Conservation (phyloP, 176 grass and related monocot genomes). For the Oryza officinalis region DNA sequence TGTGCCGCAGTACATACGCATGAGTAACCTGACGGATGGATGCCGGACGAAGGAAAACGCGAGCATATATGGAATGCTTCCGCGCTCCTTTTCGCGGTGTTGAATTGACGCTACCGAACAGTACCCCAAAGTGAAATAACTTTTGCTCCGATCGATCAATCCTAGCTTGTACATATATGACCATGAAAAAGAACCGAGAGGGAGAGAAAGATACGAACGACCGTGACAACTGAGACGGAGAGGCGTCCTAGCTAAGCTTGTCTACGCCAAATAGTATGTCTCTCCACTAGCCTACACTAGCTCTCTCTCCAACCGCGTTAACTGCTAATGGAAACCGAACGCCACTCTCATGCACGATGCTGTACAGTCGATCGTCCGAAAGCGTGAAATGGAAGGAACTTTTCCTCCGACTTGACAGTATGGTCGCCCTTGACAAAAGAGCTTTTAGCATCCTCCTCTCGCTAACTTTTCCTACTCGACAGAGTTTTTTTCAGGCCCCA, state of each 20-base stretch:
- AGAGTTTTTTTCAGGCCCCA: not conserved
- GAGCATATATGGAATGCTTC: not conserved
- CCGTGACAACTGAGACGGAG: not conserved
- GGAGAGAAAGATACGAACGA: not conserved
- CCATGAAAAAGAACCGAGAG: not conserved
- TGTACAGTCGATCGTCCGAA: not conserved
- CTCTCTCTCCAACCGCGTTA: slow-evolving; percentile 4
- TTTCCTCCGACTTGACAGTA: not conserved
- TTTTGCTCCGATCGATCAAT: not conserved
- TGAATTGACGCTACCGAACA: not conserved
- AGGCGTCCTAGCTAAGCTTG: not conserved
- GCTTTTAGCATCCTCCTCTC: not conserved
- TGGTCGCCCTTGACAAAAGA: not conserved
- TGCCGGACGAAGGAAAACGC: not conserved
- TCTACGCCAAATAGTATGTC: not conserved
- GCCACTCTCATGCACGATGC: not conserved
- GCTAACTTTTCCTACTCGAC: not conserved
- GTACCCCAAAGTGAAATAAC: not conserved
- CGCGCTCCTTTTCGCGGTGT: not conserved
- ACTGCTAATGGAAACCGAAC: slow-evolving; percentile 2
- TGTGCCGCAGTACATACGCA: not conserved
- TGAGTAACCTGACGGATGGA: not conserved
- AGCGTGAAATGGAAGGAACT: not conserved
- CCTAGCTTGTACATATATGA: not conserved
- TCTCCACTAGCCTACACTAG: not conserved